phyloP scores from a whole-genome alignment of 352 stramenopile genomes.

The Globisporangium takayamanum region DNA sequence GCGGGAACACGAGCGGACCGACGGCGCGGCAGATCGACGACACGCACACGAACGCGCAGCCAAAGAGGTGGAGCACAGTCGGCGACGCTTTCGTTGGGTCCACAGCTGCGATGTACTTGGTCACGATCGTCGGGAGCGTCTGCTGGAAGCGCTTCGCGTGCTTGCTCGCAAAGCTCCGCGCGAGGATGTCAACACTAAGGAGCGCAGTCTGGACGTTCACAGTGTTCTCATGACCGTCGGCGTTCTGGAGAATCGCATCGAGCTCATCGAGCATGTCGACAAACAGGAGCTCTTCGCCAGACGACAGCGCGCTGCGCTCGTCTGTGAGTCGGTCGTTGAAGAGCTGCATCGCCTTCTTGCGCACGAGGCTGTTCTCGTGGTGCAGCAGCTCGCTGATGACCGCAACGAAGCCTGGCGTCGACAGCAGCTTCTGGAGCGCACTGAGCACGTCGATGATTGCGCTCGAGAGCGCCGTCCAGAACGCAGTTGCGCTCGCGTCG shows the following conservation, averaged over 20 bases:
- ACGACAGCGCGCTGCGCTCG: slow-evolving; percentile 46
- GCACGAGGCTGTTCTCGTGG: slow-evolving; percentile 82
- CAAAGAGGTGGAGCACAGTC: slow-evolving; percentile 68
- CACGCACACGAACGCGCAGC: slow-evolving; percentile 75
- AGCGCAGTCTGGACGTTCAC: slow-evolving; percentile 81
- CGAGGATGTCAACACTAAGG: slow-evolving; percentile 79
- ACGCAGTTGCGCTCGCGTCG: slow-evolving; percentile 26
- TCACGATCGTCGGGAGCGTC: slow-evolving; percentile 60
- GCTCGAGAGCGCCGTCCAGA: slow-evolving; percentile 47
- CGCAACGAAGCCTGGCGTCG: slow-evolving; percentile 78
- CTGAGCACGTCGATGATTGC: slow-evolving; percentile 69
- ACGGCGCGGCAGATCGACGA: slow-evolving; percentile 69
- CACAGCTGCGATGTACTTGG: slow-evolving; percentile 49
- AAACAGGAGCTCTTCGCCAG: slow-evolving; percentile 73
- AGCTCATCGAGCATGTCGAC: slow-evolving; percentile 87
- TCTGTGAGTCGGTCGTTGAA: slow-evolving; percentile 83
- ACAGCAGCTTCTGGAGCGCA: slow-evolving; percentile 78
- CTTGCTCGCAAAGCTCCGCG: slow-evolving; percentile 64
- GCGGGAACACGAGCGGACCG: slow-evolving; percentile 68
- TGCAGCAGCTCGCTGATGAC: slow-evolving; percentile 81
- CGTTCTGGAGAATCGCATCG: slow-evolving; percentile 58
- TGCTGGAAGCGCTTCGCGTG: slow-evolving; percentile 73
- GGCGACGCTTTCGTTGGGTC: slow-evolving; percentile 38
- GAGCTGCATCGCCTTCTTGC: slow-evolving; percentile 85
- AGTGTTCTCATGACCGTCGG: slow-evolving; percentile 50